These are phyloP conservation scores for Colletotrichum magnum DNA, from an alignment of 2,329 filamentous ascomycete genomes.

Conservation along the genomic window DNA sequence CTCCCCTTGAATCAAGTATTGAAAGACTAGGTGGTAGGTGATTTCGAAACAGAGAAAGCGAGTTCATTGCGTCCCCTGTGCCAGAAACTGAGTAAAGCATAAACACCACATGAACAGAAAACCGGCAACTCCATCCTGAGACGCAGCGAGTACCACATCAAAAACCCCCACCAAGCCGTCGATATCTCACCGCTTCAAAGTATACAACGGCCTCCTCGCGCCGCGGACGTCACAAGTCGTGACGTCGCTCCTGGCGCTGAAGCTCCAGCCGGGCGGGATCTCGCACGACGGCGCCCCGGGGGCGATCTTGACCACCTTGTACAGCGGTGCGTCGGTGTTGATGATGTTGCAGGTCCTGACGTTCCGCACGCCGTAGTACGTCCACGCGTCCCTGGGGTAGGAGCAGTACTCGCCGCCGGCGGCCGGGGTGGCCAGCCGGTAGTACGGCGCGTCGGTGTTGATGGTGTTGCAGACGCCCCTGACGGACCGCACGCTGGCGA, in stretches of 20 bases:
- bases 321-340: neutral
- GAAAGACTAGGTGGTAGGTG: too few relatives aligned
- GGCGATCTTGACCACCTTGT: neutral
- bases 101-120: too few relatives aligned
- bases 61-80: too few relatives aligned
- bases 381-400: neutral
- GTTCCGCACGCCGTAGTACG: neutral
- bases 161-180: too few relatives aligned
- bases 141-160: too few relatives aligned
- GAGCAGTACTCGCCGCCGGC: neutral
- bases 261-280: slow-evolving; percentile 21
- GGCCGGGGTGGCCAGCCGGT: neutral
- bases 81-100: too few relatives aligned
- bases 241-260: neutral
- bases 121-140: too few relatives aligned
- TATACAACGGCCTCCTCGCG: neutral
- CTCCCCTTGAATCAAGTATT: too few relatives aligned
- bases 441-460: neutral
- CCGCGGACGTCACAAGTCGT: neutral
- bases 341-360: neutral
- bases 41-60: too few relatives aligned
- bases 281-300: neutral
- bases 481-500: neutral
- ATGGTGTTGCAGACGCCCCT: neutral
- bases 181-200: neutral